Evolutionary conservation across 2,329 filamentous ascomycete species (phyloP).

Genomic region (Penicillium polonicum): DNA sequence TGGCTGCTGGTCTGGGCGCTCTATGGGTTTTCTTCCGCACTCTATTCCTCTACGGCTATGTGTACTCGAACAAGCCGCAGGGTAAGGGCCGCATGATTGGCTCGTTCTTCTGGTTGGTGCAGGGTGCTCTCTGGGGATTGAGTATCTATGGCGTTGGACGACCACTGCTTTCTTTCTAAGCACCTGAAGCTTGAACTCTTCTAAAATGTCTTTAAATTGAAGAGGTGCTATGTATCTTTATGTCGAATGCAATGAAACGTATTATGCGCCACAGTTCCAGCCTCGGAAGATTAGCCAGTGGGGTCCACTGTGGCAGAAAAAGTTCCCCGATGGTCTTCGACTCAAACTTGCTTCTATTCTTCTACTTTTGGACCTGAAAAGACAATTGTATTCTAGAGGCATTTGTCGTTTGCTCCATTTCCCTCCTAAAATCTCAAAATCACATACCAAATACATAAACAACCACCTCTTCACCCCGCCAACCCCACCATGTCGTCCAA

Average conservation of each 20-base stretch:
- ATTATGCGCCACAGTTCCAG: background rate
- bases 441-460: background rate
- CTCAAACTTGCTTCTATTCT: background rate
- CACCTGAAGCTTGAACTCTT: background rate
- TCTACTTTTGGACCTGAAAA: background rate
- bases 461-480: slow-evolving; percentile 12
- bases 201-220: background rate
- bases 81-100: slow-evolving; percentile 41
- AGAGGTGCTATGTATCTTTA: background rate
- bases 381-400: background rate
- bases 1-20: slow-evolving; percentile 47
- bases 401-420: background rate
- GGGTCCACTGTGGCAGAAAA: slow-evolving; percentile 25
- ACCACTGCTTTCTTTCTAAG: slow-evolving; percentile 30
- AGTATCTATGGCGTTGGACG: slow-evolving; percentile 38
- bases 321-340: slow-evolving; percentile 11
- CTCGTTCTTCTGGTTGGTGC: slow-evolving; percentile 39
- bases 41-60: slow-evolving; percentile 51
- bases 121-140: slow-evolving; percentile 43
- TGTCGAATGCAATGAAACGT: background rate
- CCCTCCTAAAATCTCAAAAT: background rate
- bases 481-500: slow-evolving; percentile 44
- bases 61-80: slow-evolving; percentile 40
- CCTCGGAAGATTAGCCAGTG: background rate
- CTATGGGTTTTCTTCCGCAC: slow-evolving; percentile 53